Evolutionary conservation across 345 rosid species (phyloP).

Genomic region (Sapria himalayana): DNA sequence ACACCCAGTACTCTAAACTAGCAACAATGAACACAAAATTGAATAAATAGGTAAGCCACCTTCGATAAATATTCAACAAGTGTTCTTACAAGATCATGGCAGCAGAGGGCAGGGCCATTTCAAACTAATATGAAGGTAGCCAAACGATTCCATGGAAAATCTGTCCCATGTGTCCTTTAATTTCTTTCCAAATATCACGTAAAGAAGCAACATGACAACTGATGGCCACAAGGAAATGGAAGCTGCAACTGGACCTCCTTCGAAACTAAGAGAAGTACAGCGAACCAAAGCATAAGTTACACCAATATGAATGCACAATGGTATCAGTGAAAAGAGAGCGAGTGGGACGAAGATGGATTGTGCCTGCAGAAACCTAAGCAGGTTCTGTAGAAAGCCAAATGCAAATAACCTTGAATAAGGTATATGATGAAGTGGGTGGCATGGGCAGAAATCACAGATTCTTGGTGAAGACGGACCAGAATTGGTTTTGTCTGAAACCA

Average conservation of each 20-base stretch:
- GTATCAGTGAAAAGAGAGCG: constrained; percentile 2
- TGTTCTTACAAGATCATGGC: constrained; percentile 13
- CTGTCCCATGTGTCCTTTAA: constrained; percentile 10
- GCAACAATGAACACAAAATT: neutral
- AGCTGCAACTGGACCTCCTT: constrained; percentile 9
- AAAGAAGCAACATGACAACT: neutral
- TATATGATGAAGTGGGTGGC: constrained; percentile 9
- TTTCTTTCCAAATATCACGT: constrained; percentile 1
- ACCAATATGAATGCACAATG: constrained; percentile 7
- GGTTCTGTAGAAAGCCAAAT: constrained; percentile 9
- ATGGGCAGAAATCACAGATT: constrained; percentile 1
- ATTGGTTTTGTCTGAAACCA: constrained; percentile 11
- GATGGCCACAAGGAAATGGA: constrained; percentile 9
- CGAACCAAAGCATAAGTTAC: constrained; percentile 8
- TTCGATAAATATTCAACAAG: neutral
- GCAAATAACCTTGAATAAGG: constrained; percentile 12
- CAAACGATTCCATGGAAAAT: constrained; percentile 7
- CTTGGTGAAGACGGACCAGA: constrained; percentile 7
- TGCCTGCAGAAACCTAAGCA: constrained; percentile 11
- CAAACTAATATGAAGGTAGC: constrained; percentile 4
- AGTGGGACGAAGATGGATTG: constrained; percentile 7
- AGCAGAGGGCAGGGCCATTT: constrained; percentile 14
- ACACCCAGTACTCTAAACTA: constrained; percentile 15
- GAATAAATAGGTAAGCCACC: too few species aligned
- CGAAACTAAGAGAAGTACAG: constrained; percentile 4